Evolutionary conservation across 176 grass and related monocot species (phyloP).

Genomic region (Carex myosuroides): DNA sequence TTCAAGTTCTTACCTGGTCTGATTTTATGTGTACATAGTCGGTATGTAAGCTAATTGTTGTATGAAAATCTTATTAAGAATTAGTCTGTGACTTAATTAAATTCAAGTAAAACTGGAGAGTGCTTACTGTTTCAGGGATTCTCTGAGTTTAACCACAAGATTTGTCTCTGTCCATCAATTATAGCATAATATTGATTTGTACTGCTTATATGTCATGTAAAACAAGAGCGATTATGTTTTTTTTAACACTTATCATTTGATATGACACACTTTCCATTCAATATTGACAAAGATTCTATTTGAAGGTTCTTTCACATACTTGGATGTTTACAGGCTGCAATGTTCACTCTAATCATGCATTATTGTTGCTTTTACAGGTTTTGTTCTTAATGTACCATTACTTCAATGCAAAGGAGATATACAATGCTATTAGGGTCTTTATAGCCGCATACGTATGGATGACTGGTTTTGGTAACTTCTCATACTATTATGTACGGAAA

Average conservation of each 20-base stretch:
- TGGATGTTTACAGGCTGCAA: neutral
- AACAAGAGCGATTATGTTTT: neutral
- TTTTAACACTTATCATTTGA: neutral
- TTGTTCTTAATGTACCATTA: conserved; percentile 99
- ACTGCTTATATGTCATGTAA: neutral
- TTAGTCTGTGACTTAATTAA: neutral
- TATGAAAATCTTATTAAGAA: neutral
- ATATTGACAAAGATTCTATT: neutral
- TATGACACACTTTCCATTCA: neutral
- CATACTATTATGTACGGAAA: conserved; percentile 96
- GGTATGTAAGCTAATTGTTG: neutral
- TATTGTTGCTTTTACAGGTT: conserved; percentile 64
- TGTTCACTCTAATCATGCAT: neutral
- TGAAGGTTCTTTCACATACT: neutral
- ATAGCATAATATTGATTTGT: neutral
- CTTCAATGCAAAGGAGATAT: conserved; percentile 99
- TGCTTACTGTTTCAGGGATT: neutral
- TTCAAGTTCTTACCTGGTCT: neutral
- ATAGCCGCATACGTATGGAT: conserved; percentile 99
- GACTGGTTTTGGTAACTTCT: conserved; percentile 99
- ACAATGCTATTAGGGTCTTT: conserved; percentile 97
- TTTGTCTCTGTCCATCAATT: neutral
- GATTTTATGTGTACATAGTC: neutral
- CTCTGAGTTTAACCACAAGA: neutral
- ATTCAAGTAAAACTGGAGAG: neutral